These are phyloP conservation scores for Pythium guiyangense DNA, from an alignment of 352 stramenopile genomes.

Conservation along the genomic window DNA sequence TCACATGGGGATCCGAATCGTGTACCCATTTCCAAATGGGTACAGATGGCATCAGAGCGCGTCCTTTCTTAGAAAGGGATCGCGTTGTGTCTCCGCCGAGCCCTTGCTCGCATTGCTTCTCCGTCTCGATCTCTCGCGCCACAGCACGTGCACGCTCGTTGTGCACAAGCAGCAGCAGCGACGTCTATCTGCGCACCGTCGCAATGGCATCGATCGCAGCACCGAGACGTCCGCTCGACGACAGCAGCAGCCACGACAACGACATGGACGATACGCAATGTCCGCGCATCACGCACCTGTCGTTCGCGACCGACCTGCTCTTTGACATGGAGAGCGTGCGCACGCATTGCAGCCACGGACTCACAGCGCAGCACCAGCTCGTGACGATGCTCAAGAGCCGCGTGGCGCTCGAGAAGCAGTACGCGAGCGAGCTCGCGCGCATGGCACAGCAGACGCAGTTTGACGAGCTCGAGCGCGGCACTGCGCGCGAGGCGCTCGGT, in stretches of 20 bases:
- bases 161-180: too few relatives aligned
- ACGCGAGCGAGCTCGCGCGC: conserved; percentile 58
- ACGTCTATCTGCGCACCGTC: not conserved
- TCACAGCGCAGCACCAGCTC: conserved; percentile 53
- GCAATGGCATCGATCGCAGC: not conserved
- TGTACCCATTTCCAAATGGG: too few relatives aligned
- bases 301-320: conserved; percentile 73
- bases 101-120: too few relatives aligned
- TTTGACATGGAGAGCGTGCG: conserved; percentile 75
- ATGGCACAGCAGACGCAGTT: conserved; percentile 58
- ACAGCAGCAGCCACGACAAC: not conserved
- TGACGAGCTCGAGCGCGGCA: conserved; percentile 50
- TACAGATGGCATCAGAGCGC: too few relatives aligned
- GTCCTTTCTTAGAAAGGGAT: too few relatives aligned
- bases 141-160: too few relatives aligned
- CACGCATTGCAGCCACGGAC: conserved; percentile 29
- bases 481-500: conserved; percentile 49
- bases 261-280: not conserved
- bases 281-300: conserved; percentile 24
- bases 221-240: not conserved
- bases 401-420: conserved; percentile 66
- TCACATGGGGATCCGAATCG: too few relatives aligned
- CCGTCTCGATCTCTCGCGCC: too few relatives aligned
- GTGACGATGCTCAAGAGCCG: conserved; percentile 66
- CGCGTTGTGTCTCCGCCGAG: too few relatives aligned